Evolutionary conservation across 2,329 filamentous ascomycete species (phyloP).

Genomic region (Gaeumannomyces sp.): DNA sequence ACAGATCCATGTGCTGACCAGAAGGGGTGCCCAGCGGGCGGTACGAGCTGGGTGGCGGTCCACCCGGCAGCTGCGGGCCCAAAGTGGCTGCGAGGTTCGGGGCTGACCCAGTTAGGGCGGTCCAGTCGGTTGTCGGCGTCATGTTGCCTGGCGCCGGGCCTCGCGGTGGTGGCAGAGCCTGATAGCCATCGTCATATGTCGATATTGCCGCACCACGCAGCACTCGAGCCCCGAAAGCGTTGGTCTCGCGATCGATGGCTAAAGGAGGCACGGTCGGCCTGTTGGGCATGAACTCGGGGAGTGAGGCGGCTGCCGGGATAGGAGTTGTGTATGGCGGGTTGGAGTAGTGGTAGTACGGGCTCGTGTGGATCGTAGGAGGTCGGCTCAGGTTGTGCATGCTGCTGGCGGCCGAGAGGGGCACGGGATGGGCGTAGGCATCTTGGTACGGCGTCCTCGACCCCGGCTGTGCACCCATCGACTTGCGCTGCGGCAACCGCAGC

Average conservation of each 20-base stretch:
- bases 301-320: background rate
- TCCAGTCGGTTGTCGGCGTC: slow-evolving; percentile 13
- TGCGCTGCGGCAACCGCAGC: background rate
- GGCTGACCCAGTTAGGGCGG: slow-evolving; percentile 10
- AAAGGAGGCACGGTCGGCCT: slow-evolving; percentile 2
- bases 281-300: background rate
- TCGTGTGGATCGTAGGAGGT: slow-evolving; percentile 4
- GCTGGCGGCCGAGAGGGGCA: slow-evolving; percentile 5
- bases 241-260: background rate
- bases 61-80: background rate
- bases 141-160: slow-evolving; percentile 1
- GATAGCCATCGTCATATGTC: background rate
- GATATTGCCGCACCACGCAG: slow-evolving; percentile 1
- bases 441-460: background rate
- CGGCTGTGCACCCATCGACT: background rate
- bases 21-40: slow-evolving; percentile 4
- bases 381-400: background rate
- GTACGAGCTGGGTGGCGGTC: slow-evolving; percentile 8
- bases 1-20: slow-evolving; percentile 17
- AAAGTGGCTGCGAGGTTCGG: slow-evolving; percentile 11
- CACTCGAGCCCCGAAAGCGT: slow-evolving; percentile 10
- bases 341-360: background rate
- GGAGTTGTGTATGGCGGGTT: background rate
- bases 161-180: background rate
- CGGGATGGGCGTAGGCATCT: background rate